phyloP scores from a whole-genome alignment of 345 rosid genomes.

The Capsella bursapastoris region DNA sequence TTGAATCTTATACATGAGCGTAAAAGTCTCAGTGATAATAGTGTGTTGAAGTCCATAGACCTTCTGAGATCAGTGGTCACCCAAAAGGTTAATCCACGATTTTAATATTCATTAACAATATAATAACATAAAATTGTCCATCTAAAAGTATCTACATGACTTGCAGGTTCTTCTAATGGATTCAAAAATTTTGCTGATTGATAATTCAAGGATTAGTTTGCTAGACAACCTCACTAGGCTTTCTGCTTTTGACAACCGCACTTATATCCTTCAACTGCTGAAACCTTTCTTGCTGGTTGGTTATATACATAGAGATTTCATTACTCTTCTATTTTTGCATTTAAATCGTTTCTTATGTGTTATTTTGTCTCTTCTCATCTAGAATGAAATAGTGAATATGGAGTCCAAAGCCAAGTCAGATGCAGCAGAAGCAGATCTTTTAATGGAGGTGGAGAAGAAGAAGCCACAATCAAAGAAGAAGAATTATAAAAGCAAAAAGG shows the following conservation, averaged over 20 bases:
- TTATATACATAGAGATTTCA: background rate
- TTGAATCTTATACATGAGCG: conserved; percentile 2
- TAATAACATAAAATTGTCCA: background rate
- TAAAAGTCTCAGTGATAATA: background rate
- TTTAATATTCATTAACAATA: background rate
- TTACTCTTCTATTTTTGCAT: background rate
- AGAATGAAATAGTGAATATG: background rate
- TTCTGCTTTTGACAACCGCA: conserved; percentile 30
- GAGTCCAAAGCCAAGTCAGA: background rate
- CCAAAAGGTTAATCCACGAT: background rate
- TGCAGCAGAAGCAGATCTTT: conserved; percentile 10
- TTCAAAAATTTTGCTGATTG: conserved; percentile 22
- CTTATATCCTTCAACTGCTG: conserved; percentile 11
- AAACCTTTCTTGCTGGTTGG: conserved; percentile 29
- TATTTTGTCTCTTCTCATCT: background rate
- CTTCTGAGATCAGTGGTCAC: background rate
- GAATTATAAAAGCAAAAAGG: conserved; percentile 17
- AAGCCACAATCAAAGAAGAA: conserved; percentile 8
- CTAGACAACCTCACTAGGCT: conserved; percentile 1
- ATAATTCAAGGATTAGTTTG: conserved; percentile 26
- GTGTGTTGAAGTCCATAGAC: background rate
- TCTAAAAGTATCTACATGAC: conserved; percentile 9
- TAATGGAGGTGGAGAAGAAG: background rate
- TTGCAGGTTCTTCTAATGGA: conserved; percentile 21
- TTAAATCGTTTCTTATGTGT: background rate